These are phyloP conservation scores for Paratinospora sagittata DNA, from an alignment of 164 flowering plant genomes.

Conservation along the genomic window DNA sequence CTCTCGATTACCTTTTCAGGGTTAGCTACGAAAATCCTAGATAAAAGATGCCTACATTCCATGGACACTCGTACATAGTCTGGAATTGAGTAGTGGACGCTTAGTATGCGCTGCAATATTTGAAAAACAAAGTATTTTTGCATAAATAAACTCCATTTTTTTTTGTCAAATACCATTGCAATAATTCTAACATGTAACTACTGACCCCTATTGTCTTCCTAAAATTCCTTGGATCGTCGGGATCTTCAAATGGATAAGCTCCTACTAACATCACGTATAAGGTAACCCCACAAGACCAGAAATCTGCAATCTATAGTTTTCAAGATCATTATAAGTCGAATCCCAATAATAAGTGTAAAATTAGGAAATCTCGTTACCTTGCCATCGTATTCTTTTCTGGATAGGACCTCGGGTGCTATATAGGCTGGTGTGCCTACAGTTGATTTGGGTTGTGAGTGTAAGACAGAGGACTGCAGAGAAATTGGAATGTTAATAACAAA, in stretches of 20 bases:
- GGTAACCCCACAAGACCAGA: slow-evolving; percentile 94
- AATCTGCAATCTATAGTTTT: slow-evolving; percentile 68
- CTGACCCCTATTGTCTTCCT: slow-evolving; percentile 65
- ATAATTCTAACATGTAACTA: slow-evolving; percentile 6
- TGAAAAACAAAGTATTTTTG: not conserved
- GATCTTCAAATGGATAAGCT: slow-evolving; percentile 87
- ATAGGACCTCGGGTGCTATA: slow-evolving; percentile 79
- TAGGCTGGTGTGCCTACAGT: slow-evolving; percentile 88
- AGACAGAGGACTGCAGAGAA: slow-evolving; percentile 51
- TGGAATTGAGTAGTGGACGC: slow-evolving; percentile 70
- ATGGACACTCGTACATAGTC: slow-evolving; percentile 65
- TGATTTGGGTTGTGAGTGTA: slow-evolving; percentile 88
- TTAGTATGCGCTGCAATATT: slow-evolving; percentile 58
- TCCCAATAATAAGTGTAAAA: not conserved
- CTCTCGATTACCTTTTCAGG: slow-evolving; percentile 65
- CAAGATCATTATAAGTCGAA: slow-evolving; percentile 6
- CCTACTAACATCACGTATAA: slow-evolving; percentile 86
- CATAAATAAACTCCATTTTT: slow-evolving; percentile 2
- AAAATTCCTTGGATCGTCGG: slow-evolving; percentile 76
- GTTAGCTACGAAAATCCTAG: slow-evolving; percentile 66
- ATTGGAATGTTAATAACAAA: slow-evolving; percentile 5
- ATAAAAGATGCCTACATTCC: slow-evolving; percentile 63
- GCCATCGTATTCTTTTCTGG: slow-evolving; percentile 73
- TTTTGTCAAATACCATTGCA: not conserved
- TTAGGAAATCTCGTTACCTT: slow-evolving; percentile 34